These are phyloP conservation scores for Penicillium vulpinum DNA, from an alignment of 2,329 filamentous ascomycete genomes.

Conservation along the genomic window DNA sequence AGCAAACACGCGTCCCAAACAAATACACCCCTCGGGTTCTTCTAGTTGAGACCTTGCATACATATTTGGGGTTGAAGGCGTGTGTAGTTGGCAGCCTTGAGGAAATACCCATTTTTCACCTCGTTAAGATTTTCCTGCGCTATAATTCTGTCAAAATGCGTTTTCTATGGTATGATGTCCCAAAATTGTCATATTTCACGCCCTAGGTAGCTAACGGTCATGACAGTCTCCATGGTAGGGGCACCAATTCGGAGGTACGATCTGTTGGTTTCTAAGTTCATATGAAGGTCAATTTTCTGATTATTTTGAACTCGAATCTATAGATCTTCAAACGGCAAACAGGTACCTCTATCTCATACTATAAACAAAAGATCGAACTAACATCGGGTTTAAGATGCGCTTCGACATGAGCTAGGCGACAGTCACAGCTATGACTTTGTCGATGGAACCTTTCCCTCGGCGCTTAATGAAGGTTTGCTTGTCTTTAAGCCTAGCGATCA, in stretches of 20 bases:
- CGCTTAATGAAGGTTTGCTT: conserved; percentile 13
- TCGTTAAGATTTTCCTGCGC: not conserved
- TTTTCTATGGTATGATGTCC: not conserved
- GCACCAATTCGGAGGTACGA: conserved; percentile 23
- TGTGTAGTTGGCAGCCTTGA: not conserved
- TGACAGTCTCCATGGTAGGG: conserved; percentile 25
- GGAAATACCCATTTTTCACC: not conserved
- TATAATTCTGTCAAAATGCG: not conserved
- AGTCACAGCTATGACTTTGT: conserved; percentile 25
- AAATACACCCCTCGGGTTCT: no score
- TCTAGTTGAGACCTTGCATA: not conserved
- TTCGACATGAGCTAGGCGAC: conserved; percentile 24
- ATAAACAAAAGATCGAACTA: not conserved
- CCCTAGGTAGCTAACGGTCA: not conserved
- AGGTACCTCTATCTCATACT: not conserved
- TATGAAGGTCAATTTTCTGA: not conserved
- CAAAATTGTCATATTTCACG: not conserved
- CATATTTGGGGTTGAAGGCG: not conserved
- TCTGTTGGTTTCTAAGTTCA: not conserved
- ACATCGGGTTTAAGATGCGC: conserved; percentile 11
- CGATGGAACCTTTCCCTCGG: conserved; percentile 18
- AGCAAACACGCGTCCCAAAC: not conserved
- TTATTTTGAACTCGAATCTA: not conserved
- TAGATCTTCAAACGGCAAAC: not conserved
- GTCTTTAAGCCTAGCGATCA: not conserved